Conservation (phyloP, 1,284 basidiomycete genomes). For the Leccinum colubrinum region DNA sequence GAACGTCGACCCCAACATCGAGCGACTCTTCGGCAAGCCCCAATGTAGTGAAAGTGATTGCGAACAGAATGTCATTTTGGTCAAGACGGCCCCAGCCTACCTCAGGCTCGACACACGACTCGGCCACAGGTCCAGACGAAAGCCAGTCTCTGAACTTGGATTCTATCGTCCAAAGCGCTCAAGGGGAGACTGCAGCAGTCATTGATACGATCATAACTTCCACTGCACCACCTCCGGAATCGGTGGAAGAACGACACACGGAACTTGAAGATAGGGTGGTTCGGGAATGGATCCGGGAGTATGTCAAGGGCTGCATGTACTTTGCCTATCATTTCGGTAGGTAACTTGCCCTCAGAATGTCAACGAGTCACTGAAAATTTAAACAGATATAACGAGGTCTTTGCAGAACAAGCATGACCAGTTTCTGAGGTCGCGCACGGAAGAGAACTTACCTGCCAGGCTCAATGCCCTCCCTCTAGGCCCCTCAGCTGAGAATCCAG, state of each 20-base stretch:
- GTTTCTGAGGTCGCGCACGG: conserved; percentile 50
- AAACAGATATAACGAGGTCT: conserved; percentile 71
- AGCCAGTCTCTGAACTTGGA: conserved; percentile 41
- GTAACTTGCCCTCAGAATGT: conserved; percentile 10
- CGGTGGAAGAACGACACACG: conserved; percentile 60
- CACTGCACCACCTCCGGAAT: conserved; percentile 56
- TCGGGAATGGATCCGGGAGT: conserved; percentile 69
- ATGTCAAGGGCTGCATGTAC: conserved; percentile 77
- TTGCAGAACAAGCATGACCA: conserved; percentile 77
- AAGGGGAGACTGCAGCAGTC: conserved; percentile 48
- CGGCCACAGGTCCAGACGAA: conserved; percentile 29
- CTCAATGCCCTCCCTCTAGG: conserved; percentile 42
- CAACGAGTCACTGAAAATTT: background rate
- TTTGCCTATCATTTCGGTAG: conserved; percentile 77
- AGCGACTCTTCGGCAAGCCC: conserved; percentile 46
- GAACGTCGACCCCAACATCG: conserved; percentile 54
- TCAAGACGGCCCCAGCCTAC: conserved; percentile 42
- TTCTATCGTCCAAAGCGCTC: conserved; percentile 46
- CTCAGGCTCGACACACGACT: conserved; percentile 5
- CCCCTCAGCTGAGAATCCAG: conserved; percentile 18
- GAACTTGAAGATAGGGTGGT: conserved; percentile 78
- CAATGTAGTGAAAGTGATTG: conserved; percentile 59
- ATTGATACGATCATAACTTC: conserved; percentile 54
- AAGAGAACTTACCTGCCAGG: conserved; percentile 54
- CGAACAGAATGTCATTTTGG: conserved; percentile 73